A percentile compares a stretch with the other conserved stretches of the same genome.
Conservation (phyloP, 331 rosid genomes). For the Malus hybrid region DNA sequence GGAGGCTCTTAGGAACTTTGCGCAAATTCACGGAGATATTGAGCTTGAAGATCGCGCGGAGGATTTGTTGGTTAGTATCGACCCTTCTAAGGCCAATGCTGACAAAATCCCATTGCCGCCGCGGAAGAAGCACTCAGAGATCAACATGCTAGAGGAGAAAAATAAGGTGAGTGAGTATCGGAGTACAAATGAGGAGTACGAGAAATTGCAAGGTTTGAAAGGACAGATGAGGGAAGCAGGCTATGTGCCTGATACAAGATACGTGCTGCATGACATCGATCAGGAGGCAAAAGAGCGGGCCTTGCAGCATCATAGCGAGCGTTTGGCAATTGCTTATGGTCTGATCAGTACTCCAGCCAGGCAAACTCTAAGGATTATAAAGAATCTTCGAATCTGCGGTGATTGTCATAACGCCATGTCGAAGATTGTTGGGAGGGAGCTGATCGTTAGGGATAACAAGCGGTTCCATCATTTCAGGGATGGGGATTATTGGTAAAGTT, state of each 20-base stretch:
- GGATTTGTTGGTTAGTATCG: slow-evolving; percentile 38
- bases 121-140: slow-evolving; percentile 41
- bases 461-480: slow-evolving; percentile 89
- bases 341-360: slow-evolving; percentile 93
- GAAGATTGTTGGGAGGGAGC: slow-evolving; percentile 82
- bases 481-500: slow-evolving; percentile 76
- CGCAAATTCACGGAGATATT: slow-evolving; percentile 57
- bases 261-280: slow-evolving; percentile 85
- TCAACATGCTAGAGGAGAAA: slow-evolving; percentile 74
- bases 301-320: slow-evolving; percentile 81
- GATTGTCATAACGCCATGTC: slow-evolving; percentile 97
- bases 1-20: slow-evolving; percentile 43
- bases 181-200: slow-evolving; percentile 27
- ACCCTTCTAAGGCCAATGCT: slow-evolving; percentile 35
- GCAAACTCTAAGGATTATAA: slow-evolving; percentile 82
- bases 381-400: slow-evolving; percentile 88
- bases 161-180: slow-evolving; percentile 47
- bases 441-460: slow-evolving; percentile 91
- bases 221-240: slow-evolving; percentile 90
- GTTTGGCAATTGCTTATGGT: slow-evolving; percentile 89
- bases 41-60: slow-evolving; percentile 64
- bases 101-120: slow-evolving; percentile 36
- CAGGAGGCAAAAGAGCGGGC: slow-evolving; percentile 92
- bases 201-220: slow-evolving; percentile 51
- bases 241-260: slow-evolving; percentile 89